Evolutionary conservation across 768 basidiomycete species (phyloP).

Genomic region (Hygrocybe coccinea): DNA sequence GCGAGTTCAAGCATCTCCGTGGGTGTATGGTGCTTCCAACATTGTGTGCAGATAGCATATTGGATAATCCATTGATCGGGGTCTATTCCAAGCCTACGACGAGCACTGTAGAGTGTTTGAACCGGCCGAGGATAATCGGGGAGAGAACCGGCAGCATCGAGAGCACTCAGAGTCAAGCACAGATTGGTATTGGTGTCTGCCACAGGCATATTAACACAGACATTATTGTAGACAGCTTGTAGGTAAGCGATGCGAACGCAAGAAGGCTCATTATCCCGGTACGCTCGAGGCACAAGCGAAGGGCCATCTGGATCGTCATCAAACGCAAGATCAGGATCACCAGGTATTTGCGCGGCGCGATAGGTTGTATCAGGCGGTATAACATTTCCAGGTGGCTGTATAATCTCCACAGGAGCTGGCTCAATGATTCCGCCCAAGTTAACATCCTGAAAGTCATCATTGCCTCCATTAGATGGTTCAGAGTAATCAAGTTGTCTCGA

Average conservation of each 20-base stretch:
- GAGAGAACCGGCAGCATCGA: slow-evolving; percentile 6
- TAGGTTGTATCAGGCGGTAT: neutral
- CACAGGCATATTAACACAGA: slow-evolving; percentile 8
- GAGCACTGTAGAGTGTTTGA: slow-evolving; percentile 7
- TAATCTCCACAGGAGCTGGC: neutral
- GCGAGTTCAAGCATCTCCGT: slow-evolving; percentile 8
- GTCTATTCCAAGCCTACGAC: slow-evolving; percentile 22
- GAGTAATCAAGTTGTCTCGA: neutral
- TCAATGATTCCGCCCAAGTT: neutral
- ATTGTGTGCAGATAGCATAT: slow-evolving; percentile 16
- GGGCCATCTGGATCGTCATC: neutral
- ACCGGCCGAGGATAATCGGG: slow-evolving; percentile 9
- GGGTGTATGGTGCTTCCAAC: slow-evolving; percentile 19
- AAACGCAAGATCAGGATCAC: neutral
- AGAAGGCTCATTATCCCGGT: neutral
- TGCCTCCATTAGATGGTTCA: neutral
- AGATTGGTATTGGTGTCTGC: slow-evolving; percentile 8
- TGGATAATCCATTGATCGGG: slow-evolving; percentile 21
- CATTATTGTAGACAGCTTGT: slow-evolving; percentile 14
- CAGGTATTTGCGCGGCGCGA: neutral
- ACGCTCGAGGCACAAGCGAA: neutral
- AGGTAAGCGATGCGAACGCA: slow-evolving; percentile 12
- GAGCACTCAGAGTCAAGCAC: slow-evolving; percentile 8
- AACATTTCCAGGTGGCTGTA: neutral
- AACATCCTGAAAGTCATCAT: neutral